phyloP scores from a whole-genome alignment of 805 yeast genomes.

The Pichia scutulata region DNA sequence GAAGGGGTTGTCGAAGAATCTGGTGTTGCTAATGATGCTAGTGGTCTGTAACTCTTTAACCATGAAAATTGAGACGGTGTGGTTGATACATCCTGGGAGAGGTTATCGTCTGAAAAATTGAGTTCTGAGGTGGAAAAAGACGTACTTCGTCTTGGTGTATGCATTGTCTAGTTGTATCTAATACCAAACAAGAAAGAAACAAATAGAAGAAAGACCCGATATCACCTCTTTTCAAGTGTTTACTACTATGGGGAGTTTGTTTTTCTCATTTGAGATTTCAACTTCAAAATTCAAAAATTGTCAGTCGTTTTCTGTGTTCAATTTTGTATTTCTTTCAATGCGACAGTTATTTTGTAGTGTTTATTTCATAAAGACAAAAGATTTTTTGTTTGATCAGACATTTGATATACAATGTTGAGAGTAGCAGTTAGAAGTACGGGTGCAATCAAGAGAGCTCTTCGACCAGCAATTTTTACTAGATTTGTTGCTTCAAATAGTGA shows the following conservation, averaged over 20 bases:
- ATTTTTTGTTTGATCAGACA: not conserved
- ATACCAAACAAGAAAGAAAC: no score
- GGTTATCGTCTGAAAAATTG: not conserved
- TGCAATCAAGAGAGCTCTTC: not conserved
- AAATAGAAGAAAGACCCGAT: not conserved
- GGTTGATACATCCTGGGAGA: not conserved
- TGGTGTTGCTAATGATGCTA: not conserved
- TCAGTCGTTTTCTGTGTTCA: no score
- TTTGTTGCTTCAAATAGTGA: not conserved
- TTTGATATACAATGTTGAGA: not conserved
- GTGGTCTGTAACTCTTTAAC: not conserved
- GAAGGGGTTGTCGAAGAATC: not conserved
- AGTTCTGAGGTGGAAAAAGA: not conserved
- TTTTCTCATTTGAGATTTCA: not conserved
- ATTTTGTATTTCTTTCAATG: not conserved
- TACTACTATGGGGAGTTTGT: not conserved
- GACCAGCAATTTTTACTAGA: not conserved
- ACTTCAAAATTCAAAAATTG: no score
- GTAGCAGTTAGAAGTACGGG: not conserved
- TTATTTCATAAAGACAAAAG: not conserved
- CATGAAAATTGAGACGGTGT: not conserved
- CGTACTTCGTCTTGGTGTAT: not conserved
- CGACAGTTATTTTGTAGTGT: not conserved
- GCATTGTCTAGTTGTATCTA: not conserved
- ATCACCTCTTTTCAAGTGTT: not conserved